phyloP scores from a whole-genome alignment of 805 yeast genomes.

The Scheffersomyces stipitis region DNA sequence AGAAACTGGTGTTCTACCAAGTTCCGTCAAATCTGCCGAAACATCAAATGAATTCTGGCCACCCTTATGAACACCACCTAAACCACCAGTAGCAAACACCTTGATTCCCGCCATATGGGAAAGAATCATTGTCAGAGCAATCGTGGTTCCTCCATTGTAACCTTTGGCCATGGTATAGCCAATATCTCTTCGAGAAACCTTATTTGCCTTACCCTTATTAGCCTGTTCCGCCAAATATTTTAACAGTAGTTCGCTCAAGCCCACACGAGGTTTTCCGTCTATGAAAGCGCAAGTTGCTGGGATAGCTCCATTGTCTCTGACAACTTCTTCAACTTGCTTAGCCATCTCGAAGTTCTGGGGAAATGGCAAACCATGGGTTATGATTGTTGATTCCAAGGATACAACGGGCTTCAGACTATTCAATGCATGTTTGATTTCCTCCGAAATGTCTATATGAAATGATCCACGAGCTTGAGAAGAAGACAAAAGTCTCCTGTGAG shows the following conservation, averaged over 20 bases:
- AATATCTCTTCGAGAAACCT: conserved; percentile 80
- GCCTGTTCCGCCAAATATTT: conserved; percentile 46
- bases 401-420: conserved; percentile 63
- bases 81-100: conserved; percentile 90
- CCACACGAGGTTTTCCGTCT: conserved; percentile 70
- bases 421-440: conserved; percentile 68
- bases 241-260: conserved; percentile 51
- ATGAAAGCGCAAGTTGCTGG: conserved; percentile 88
- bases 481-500: too few species aligned
- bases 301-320: conserved; percentile 62
- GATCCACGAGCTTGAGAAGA: too few species aligned
- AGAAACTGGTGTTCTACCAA: conserved; percentile 78
- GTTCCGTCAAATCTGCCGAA: conserved; percentile 84
- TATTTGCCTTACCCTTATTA: conserved; percentile 35
- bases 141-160: conserved; percentile 85
- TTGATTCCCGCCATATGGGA: conserved; percentile 73
- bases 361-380: conserved; percentile 86
- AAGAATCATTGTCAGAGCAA: conserved; percentile 84
- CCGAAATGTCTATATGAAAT: too few species aligned
- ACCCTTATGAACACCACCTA: conserved; percentile 88
- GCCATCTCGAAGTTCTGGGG: conserved; percentile 81
- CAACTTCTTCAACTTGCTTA: conserved; percentile 54
- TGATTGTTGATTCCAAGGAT: conserved; percentile 81
- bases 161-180: conserved; percentile 64
- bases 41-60: conserved; percentile 76